These are phyloP conservation scores for Didymella exigua DNA, from an alignment of 2,329 filamentous ascomycete genomes.

Conservation along the genomic window DNA sequence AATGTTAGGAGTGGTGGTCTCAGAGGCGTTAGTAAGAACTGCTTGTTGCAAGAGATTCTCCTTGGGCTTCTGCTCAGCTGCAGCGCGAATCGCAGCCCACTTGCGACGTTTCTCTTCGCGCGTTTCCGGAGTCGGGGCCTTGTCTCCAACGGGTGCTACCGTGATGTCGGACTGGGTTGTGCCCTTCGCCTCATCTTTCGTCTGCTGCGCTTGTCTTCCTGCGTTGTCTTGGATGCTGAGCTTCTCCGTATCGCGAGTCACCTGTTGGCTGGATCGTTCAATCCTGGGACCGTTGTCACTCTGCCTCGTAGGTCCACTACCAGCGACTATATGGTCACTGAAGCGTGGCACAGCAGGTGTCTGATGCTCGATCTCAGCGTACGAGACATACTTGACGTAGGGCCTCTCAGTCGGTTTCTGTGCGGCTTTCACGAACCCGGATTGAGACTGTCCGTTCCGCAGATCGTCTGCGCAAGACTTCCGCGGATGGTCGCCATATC, in stretches of 20 bases:
- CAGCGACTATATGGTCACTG: constrained; percentile 19
- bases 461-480: constrained; percentile 62
- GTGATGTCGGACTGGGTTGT: constrained; percentile 20
- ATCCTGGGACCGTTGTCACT: constrained; percentile 7
- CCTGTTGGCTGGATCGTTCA: constrained; percentile 6
- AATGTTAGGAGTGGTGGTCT: constrained; percentile 60
- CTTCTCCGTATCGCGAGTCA: constrained; percentile 14
- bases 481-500: constrained; percentile 64
- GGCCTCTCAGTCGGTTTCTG: constrained; percentile 19
- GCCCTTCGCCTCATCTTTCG: background rate
- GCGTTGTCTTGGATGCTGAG: constrained; percentile 4
- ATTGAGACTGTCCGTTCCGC: constrained; percentile 9
- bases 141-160: constrained; percentile 28
- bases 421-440: constrained; percentile 18
- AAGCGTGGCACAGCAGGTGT: constrained; percentile 41
- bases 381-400: constrained; percentile 36
- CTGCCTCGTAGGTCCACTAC: constrained; percentile 8
- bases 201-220: background rate
- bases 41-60: constrained; percentile 71
- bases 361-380: constrained; percentile 50
- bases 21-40: constrained; percentile 65
- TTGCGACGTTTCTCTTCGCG: constrained; percentile 43
- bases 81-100: constrained; percentile 41
- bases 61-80: constrained; percentile 60
- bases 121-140: constrained; percentile 37